Base-by-base conservation (phyloP, 2,329 filamentous ascomycete species). In the Verticillium albo-atrum region DNA sequence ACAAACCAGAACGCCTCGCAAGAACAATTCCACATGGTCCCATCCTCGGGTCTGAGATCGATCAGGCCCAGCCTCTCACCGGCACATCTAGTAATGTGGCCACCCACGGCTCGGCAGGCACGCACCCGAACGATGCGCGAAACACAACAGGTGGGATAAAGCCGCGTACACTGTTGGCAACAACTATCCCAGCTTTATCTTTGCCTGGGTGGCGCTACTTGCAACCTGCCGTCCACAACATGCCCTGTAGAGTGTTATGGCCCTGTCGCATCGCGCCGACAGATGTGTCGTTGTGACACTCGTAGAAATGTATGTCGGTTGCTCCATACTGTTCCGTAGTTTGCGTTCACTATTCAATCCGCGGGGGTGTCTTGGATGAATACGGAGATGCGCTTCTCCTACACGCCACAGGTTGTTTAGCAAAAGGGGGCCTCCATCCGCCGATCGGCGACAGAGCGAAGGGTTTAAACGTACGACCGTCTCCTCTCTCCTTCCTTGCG, bases 401-500 rank as follows among this genome's bases (percentile, higher is more conserved):
- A 37, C 17, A 4, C 17, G 34, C 15, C 56, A n/a, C 53, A 52
- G 12, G 54, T 15, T 20, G 32, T 32, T 50, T 42, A 27, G 56
- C 37, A 32, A 51, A 59, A 23, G 15, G n/a, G 52, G 26, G 9
- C 9, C 23, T 28, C 30, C 30, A 15, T 53, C 52, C 27, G 27
- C 23, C 32, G 10, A 35, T 37, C 50, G 28, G 14, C 17, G 6
- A 2, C 15, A 23, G 42, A n/a, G 50, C 15, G 25, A 17, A 6
- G 35, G 32, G 27, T 37, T 51, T 15, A 55, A 20, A 85, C 89
- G 81, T 78, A 92, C 89, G 89, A 92, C 79, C 89, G 82, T 71
- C 93, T 84, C 66, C 91, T 83, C 74, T 96, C 91, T 25, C 91
- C 94, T 73, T 97, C 93, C 72, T 92, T 92, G 61, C 92, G 86